Evolutionary conservation across 345 rosid genomes (phyloP).

Genomic region (Eucalyptus virginea): DNA sequence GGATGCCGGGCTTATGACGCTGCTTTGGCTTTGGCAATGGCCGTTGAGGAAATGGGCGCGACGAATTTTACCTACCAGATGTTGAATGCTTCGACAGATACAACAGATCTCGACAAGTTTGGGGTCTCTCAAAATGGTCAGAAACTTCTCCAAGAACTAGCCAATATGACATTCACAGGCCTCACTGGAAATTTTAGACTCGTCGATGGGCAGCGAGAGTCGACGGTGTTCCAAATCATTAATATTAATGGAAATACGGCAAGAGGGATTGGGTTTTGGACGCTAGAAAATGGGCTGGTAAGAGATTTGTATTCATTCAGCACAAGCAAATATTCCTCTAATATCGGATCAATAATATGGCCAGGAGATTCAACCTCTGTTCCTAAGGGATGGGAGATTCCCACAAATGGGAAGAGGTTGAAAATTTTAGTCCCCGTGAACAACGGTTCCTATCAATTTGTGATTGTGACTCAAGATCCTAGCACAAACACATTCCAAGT

Average conservation of each 20-base stretch:
- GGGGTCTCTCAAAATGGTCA: background rate
- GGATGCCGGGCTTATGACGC: background rate
- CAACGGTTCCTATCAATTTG: accelerated
- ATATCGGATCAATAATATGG: background rate
- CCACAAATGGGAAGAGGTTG: background rate
- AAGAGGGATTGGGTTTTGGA: background rate
- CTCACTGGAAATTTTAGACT: background rate
- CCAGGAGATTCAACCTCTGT: background rate
- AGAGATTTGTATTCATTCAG: background rate
- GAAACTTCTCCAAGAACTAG: background rate
- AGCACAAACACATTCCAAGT: background rate
- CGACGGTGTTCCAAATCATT: background rate
- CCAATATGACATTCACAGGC: background rate
- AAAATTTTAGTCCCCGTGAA: background rate
- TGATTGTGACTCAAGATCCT: accelerated
- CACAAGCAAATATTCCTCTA: background rate
- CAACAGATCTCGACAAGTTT: background rate
- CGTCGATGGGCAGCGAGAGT: background rate
- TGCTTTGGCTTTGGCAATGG: background rate
- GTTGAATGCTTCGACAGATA: background rate
- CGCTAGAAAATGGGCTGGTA: background rate
- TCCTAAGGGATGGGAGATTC: background rate
- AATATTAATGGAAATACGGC: background rate
- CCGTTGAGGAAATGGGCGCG: background rate
- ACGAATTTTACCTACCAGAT: background rate